A percentile compares a stretch with the other conserved stretches of the same genome.
phyloP scores from a whole-genome alignment of 768 basidiomycete genomes.

The Piloderma croceum region DNA sequence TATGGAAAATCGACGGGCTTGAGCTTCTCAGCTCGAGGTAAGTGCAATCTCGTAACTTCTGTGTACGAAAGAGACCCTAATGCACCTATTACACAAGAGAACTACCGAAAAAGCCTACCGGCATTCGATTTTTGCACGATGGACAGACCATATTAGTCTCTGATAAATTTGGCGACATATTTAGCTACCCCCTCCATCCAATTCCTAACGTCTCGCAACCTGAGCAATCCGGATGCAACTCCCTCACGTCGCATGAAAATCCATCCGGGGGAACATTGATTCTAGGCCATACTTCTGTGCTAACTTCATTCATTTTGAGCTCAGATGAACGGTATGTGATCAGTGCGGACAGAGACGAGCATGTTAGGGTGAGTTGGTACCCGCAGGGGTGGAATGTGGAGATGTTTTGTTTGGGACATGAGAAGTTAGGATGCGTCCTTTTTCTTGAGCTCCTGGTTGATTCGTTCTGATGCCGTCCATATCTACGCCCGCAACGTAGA shows the following conservation, averaged over 20 bases:
- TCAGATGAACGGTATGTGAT: conserved; percentile 69
- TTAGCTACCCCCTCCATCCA: conserved; percentile 64
- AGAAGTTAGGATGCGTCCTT: conserved; percentile 53
- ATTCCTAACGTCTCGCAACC: conserved; percentile 13
- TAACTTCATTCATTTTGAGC: conserved; percentile 69
- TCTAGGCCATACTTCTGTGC: conserved; percentile 83
- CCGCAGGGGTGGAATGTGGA: conserved; percentile 85
- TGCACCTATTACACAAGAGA: conserved; percentile 42
- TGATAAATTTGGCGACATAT: conserved; percentile 95
- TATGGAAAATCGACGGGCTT: conserved; percentile 62
- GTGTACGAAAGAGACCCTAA: conserved; percentile 1
- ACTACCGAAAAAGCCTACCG: conserved; percentile 78
- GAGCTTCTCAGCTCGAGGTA: conserved; percentile 60
- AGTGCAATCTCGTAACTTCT: conserved; percentile 9
- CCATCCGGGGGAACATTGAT: conserved; percentile 64
- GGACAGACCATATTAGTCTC: conserved; percentile 69
- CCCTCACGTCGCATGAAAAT: conserved; percentile 57
- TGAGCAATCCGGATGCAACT: conserved; percentile 25
- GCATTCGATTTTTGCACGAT: conserved; percentile 55
- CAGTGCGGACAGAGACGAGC: conserved; percentile 92
- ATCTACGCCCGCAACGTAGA: too few relatives aligned
- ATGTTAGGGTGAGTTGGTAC: conserved; percentile 86
- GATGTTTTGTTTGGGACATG: conserved; percentile 80
- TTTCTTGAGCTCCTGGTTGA: conserved; percentile 3
- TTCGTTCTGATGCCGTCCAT: background rate